Evolutionary conservation across 768 basidiomycete species (phyloP).

Genomic region (Lentinula guzmanii): DNA sequence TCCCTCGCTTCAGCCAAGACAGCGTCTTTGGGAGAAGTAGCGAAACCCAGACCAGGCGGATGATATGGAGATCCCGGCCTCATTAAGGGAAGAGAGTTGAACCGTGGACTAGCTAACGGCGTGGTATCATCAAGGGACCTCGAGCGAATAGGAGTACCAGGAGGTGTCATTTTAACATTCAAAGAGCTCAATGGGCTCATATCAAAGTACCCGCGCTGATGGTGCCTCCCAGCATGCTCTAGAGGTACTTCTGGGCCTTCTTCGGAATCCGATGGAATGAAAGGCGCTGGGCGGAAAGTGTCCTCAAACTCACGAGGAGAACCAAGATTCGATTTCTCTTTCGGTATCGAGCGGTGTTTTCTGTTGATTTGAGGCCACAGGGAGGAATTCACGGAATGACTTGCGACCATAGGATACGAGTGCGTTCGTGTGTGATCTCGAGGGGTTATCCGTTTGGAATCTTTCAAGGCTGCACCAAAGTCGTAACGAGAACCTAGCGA

Average conservation of each 20-base stretch:
- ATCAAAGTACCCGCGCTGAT: slow-evolving; percentile 56
- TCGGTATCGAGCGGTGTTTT: not conserved
- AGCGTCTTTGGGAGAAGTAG: slow-evolving; percentile 8
- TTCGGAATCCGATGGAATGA: slow-evolving; percentile 19
- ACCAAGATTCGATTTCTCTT: slow-evolving; percentile 27
- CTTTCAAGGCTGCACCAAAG: slow-evolving; percentile 44
- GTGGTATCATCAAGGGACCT: slow-evolving; percentile 15
- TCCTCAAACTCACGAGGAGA: slow-evolving; percentile 46
- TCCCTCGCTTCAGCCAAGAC: slow-evolving; percentile 8
- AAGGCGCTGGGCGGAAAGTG: slow-evolving; percentile 21
- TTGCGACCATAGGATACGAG: slow-evolving; percentile 38
- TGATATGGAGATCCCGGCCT: slow-evolving; percentile 35
- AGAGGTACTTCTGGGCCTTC: slow-evolving; percentile 17
- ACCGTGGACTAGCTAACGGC: slow-evolving; percentile 13
- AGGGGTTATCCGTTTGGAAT: slow-evolving; percentile 19
- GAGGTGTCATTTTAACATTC: slow-evolving; percentile 39
- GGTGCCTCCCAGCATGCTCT: slow-evolving; percentile 32
- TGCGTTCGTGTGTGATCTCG: slow-evolving; percentile 31
- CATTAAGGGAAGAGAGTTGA: slow-evolving; percentile 10
- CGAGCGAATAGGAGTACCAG: slow-evolving; percentile 34
- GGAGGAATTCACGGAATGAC: slow-evolving; percentile 27
- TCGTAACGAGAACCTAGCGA: slow-evolving; percentile 55
- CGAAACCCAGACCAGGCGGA: slow-evolving; percentile 23
- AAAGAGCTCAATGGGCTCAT: slow-evolving; percentile 19
- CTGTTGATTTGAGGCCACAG: slow-evolving; percentile 24